Conservation (phyloP, 176 grass and related monocot genomes). For the Musa beccarii region DNA sequence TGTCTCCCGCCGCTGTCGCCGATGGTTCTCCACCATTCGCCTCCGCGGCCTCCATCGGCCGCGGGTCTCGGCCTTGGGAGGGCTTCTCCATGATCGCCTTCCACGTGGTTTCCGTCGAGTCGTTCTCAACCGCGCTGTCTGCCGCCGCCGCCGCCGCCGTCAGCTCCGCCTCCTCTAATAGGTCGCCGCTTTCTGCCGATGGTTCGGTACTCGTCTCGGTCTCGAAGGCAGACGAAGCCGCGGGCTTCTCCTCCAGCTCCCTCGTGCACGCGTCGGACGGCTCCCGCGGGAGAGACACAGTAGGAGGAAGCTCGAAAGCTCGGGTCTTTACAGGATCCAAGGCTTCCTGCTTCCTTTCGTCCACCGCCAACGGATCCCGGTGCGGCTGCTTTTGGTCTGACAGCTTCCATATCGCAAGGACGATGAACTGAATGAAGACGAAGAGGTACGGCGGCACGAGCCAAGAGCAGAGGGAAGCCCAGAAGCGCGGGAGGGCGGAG, state of each 20-base stretch:
- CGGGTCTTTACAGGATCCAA: background rate
- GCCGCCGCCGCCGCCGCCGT: background rate
- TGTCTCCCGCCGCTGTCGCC: background rate
- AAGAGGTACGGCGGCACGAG: constrained; percentile 69
- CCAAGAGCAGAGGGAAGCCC: constrained; percentile 35
- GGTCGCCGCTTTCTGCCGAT: background rate
- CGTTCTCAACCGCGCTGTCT: background rate
- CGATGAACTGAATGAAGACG: constrained; percentile 84
- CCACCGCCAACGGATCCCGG: constrained; percentile 9
- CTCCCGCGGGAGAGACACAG: background rate
- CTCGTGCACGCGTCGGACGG: background rate
- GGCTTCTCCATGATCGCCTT: constrained; percentile 24
- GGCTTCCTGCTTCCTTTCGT: constrained; percentile 1
- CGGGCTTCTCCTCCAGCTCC: constrained; percentile 1
- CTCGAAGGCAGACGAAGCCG: constrained; percentile 9
- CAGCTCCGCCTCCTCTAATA: background rate
- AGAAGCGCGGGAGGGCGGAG: constrained; percentile 28
- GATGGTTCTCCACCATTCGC: background rate
- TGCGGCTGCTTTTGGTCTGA: constrained; percentile 52
- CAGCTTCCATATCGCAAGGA: constrained; percentile 95
- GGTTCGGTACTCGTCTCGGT: constrained; percentile 13
- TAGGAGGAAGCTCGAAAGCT: background rate
- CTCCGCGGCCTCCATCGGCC: background rate
- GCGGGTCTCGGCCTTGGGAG: constrained; percentile 3
- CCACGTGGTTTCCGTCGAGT: background rate